Percentiles rank a stretch among this genome's conserved stretches.
phyloP scores from a whole-genome alignment of 2,329 filamentous ascomycete species.

The Fusarium denticulatum region DNA sequence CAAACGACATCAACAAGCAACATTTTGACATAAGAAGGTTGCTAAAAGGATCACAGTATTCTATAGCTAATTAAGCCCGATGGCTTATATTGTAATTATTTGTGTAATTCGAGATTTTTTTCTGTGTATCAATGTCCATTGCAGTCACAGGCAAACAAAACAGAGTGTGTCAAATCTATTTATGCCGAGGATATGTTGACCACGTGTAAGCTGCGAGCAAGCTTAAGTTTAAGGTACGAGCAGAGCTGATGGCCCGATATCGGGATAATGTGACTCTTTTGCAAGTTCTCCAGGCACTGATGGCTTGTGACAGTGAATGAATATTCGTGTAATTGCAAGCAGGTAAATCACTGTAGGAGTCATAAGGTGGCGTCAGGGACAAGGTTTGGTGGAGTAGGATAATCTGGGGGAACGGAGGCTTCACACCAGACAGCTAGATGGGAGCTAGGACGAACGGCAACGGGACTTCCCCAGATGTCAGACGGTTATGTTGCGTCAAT shows the following conservation, averaged over 20 bases:
- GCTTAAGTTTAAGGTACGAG: constrained; percentile 8
- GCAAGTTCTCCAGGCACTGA: background rate
- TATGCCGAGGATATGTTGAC: constrained; percentile 23
- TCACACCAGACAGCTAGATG: constrained; percentile 1
- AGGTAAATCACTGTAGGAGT: background rate
- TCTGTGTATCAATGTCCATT: background rate
- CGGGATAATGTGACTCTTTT: constrained; percentile 23
- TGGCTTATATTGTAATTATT: constrained; percentile 1
- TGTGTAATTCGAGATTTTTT: background rate
- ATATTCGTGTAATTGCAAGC: constrained; percentile 12
- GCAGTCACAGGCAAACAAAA: constrained; percentile 4
- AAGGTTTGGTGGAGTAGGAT: constrained; percentile 9
- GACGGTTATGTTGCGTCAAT: constrained; percentile 1
- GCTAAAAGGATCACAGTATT: background rate
- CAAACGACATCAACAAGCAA: background rate
- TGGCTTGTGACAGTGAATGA: constrained; percentile 2
- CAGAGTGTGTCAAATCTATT: background rate
- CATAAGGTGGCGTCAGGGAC: constrained; percentile 18
- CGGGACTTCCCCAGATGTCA: constrained; percentile 23
- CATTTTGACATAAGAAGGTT: background rate
- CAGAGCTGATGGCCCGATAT: constrained; percentile 29
- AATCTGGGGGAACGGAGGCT: constrained; percentile 38
- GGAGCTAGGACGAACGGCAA: constrained; percentile 42
- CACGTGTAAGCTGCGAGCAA: constrained; percentile 11
- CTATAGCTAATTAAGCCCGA: background rate